Evolutionary conservation across 257 asterid genomes (phyloP), one percentile per base, ranked within the genome.

Genomic region (Misopates orontium): DNA sequence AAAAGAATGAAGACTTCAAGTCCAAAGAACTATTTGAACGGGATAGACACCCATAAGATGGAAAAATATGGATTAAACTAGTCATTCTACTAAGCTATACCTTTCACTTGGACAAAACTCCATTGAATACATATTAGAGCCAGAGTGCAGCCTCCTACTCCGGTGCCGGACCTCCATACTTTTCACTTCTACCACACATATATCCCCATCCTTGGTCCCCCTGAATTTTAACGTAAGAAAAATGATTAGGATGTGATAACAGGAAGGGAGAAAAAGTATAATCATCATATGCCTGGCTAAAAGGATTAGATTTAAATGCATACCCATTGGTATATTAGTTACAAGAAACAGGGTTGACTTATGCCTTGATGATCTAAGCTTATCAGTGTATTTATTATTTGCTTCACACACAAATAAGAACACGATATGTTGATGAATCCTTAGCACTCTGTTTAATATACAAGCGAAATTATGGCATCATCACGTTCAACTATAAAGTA

Each of bases 201-300:
- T 73, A 77, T 94, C 99, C 19, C 99, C 99, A 73, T 94, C 99
- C 77, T 86, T 90, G 84, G 93, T 94, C 69, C 95, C 99, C 75
- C 99, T 90, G 68, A 28, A 52, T 51, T 79, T 16, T 52, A 40
- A 20, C 62, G 56, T 64, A 8, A 47, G 49, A 62, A 0, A 66
- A 14, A 45, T 54, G 22, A 69, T 66, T 62, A 48, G 41, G 50
- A 73, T 31, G 32, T 71, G 40, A 65, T 21, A 57, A 40, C 28
- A 14, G 15, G 5, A 48, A 22, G 31, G 7, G 39, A 31, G 50
- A 61, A 19, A 20, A 17, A 63, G n/a, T n/a, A 0, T 2, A 20
- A 57, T 15, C 25, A 23, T 1, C 45, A 55, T 55, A 31, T 62
- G 21, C 49, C 22, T 49, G 53, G 42, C 68, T 48, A 28, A 52